These are phyloP conservation scores for Xylariaceae sp. DNA, from an alignment of 2,329 filamentous ascomycete species.

Conservation along the genomic window DNA sequence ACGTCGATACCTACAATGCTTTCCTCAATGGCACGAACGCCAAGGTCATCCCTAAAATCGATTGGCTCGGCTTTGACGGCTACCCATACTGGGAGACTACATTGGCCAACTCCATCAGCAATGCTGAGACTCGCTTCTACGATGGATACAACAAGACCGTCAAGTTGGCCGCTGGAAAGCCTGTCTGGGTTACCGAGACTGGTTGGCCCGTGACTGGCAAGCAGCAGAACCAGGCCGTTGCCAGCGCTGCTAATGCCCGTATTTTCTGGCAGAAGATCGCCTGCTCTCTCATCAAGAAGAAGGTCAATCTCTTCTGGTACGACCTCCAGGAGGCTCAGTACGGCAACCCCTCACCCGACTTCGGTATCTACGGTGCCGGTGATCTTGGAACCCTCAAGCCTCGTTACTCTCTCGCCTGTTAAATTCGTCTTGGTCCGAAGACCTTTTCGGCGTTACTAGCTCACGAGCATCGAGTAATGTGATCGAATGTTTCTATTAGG, in stretches of 20 bases:
- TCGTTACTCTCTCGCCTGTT: slow-evolving; percentile 33
- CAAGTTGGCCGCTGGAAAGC: slow-evolving; percentile 51
- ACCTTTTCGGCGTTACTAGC: not conserved
- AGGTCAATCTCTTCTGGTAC: slow-evolving; percentile 38
- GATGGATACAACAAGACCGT: slow-evolving; percentile 33
- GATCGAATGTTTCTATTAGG: no score
- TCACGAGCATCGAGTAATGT: slow-evolving; percentile 2
- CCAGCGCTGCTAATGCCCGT: slow-evolving; percentile 46
- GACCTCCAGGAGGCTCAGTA: slow-evolving; percentile 36
- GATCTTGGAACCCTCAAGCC: slow-evolving; percentile 29
- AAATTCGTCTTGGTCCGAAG: slow-evolving; percentile 9
- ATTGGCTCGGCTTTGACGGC: slow-evolving; percentile 53
- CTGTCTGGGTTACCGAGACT: slow-evolving; percentile 64
- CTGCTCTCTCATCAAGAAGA: slow-evolving; percentile 26
- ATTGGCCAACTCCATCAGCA: slow-evolving; percentile 41
- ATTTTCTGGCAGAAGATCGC: slow-evolving; percentile 34
- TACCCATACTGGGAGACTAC: slow-evolving; percentile 53
- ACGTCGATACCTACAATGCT: slow-evolving; percentile 56
- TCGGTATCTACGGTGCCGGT: slow-evolving; percentile 35
- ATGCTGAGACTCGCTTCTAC: slow-evolving; percentile 44
- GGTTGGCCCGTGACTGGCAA: slow-evolving; percentile 55
- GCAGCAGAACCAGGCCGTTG: slow-evolving; percentile 42
- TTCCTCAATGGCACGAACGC: slow-evolving; percentile 50
- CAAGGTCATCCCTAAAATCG: slow-evolving; percentile 48
- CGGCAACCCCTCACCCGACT: slow-evolving; percentile 33